Conservation (phyloP, 2,329 filamentous ascomycete species). For the Lasiodiplodia sp. region DNA sequence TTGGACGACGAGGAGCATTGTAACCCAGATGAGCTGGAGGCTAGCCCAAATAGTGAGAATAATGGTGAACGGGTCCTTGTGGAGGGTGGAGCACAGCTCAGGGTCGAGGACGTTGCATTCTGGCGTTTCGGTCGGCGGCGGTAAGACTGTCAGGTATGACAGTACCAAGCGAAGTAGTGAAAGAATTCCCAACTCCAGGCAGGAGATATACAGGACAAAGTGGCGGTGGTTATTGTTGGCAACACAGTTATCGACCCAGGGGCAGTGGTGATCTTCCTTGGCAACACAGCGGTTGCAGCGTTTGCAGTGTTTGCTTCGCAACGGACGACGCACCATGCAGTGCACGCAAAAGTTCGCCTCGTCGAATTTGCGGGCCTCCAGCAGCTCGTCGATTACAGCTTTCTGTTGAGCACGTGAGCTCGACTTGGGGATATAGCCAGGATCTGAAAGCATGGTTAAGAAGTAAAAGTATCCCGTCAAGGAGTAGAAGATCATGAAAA, state of each 20-base stretch:
- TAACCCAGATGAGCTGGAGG: conserved; percentile 91
- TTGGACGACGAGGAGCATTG: conserved; percentile 96
- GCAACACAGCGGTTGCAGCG: conserved; percentile 91
- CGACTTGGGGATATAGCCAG: conserved; percentile 90
- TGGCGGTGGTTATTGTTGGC: conserved; percentile 96
- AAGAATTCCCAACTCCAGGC: conserved; percentile 76
- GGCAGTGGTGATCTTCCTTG: conserved; percentile 97
- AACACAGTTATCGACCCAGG: conserved; percentile 97
- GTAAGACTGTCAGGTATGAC: conserved; percentile 64
- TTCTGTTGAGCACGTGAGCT: conserved; percentile 90
- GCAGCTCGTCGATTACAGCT: conserved; percentile 84
- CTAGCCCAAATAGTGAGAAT: conserved; percentile 79
- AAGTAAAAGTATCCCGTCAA: conserved; percentile 87
- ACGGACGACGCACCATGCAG: conserved; percentile 91
- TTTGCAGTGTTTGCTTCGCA: conserved; percentile 95
- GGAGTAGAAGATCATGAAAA: conserved; percentile 70
- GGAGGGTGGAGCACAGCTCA: conserved; percentile 75
- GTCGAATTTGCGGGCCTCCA: conserved; percentile 87
- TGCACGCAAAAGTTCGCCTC: conserved; percentile 91
- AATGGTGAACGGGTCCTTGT: conserved; percentile 84
- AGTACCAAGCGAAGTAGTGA: conserved; percentile 75
- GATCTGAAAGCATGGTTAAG: conserved; percentile 84
- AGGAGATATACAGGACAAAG: conserved; percentile 89
- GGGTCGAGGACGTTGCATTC: conserved; percentile 77
- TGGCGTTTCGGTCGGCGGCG: conserved; percentile 18